Evolutionary conservation across 306 rosid species (phyloP).

Genomic region (Pyrus communis): DNA sequence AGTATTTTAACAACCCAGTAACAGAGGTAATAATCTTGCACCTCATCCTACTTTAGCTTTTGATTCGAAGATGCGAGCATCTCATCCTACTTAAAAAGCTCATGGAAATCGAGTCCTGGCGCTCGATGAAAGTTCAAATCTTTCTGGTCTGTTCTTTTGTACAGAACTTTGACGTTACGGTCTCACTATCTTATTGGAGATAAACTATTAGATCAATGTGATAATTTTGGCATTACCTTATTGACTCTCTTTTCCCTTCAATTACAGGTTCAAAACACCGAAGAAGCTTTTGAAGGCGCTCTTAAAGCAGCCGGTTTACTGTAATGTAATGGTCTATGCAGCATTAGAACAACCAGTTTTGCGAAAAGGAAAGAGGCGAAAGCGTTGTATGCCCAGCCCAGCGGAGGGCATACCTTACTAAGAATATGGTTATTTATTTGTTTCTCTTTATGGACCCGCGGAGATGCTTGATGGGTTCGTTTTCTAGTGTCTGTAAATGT

Average conservation of each 20-base stretch:
- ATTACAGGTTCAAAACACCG: constrained; percentile 24
- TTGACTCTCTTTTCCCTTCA: background rate
- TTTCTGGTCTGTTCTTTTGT: background rate
- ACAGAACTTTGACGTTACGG: background rate
- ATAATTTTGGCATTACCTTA: background rate
- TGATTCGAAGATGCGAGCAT: too few species aligned
- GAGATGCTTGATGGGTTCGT: background rate
- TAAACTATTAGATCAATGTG: background rate
- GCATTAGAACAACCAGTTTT: background rate
- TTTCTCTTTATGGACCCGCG: background rate
- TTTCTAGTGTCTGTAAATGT: background rate
- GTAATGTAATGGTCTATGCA: background rate
- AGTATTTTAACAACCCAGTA: constrained; percentile 8
- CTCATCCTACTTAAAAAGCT: background rate
- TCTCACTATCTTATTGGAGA: background rate
- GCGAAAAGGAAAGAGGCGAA: background rate
- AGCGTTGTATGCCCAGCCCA: background rate
- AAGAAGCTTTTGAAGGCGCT: constrained; percentile 48
- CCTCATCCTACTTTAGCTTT: background rate
- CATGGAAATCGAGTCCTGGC: background rate
- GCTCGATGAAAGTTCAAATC: background rate
- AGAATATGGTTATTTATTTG: background rate
- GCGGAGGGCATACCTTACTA: background rate
- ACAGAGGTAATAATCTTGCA: constrained; percentile 14
- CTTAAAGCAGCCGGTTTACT: constrained; percentile 56